Evolutionary conservation across 345 rosid species (phyloP), one percentile per base, ranked within the genome.

Genomic region (Eucalyptus pauciflora): DNA sequence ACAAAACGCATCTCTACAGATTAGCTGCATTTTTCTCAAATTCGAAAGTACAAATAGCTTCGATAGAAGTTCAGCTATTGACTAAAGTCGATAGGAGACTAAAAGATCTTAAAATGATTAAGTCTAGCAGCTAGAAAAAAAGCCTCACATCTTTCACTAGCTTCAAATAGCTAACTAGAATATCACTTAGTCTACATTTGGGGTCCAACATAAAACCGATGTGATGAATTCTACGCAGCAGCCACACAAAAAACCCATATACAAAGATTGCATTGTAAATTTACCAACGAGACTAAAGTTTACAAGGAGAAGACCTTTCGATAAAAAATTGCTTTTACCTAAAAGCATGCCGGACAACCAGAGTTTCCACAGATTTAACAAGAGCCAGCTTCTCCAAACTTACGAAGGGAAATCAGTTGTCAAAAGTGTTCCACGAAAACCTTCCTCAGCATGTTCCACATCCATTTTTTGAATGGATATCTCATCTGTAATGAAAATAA

Each of bases 371-470:
- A 76, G 29, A 76, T 76, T 20, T 41, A 37, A 41, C 27, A 20
- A 76, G 85, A 76, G 29, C 48, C 85, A 76, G 25, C 85, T 76
- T 76, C 85, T 76, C 85, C 48, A 93, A 91, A 94, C 96, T 93
- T 95, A 93, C 56, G 98, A 95, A 86, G 97, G 91, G 90, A 93
- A 91, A 91, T 94, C 93, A 90, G 96, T 93, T 29, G 98, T 93
- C 94, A 98, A 90, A 86, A 98, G 95, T 52, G 99, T 96, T 64
- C 99, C 98, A 20, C 97, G 95, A 89, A 98, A 98, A 43, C 99
- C 99, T 92, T 91, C 98, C 91, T 97, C 98, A 13, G 93, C 89
- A 91, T 91, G 94, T 85, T 92, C 94, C 87, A 91, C 89, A 87
- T 93, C 93, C 89, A 93, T 89, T 91, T 94, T 96, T 92, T 93